A percentile compares a stretch with the other conserved stretches of the same genome.
Conservation (phyloP, 768 basidiomycete species). For the Chalciporus chontae region DNA sequence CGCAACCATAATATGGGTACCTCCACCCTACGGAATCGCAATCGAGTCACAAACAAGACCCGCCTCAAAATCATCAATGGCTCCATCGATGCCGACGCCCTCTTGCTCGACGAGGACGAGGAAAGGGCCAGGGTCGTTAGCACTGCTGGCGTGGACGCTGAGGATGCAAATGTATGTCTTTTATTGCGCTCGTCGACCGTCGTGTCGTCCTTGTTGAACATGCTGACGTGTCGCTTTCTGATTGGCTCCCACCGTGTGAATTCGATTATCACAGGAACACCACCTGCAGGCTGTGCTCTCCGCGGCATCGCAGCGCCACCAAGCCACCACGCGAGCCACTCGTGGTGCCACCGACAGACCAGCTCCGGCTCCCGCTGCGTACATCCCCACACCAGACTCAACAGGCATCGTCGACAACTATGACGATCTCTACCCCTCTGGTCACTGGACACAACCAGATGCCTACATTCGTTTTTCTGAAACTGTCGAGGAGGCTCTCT, state of each 20-base stretch:
- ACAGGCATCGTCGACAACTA: conserved; percentile 78
- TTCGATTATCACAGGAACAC: conserved; percentile 50
- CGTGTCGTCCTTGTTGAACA: conserved; percentile 41
- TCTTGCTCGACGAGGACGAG: conserved; percentile 82
- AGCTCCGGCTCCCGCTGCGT: conserved; percentile 49
- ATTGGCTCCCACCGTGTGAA: conserved; percentile 48
- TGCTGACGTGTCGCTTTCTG: conserved; percentile 39
- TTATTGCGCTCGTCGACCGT: conserved; percentile 32
- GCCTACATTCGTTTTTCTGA: conserved; percentile 80
- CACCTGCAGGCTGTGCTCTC: conserved; percentile 57
- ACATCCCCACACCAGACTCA: conserved; percentile 92
- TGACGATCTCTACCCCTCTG: conserved; percentile 65
- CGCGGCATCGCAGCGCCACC: conserved; percentile 49
- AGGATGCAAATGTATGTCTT: conserved; percentile 86
- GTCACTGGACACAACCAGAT: conserved; percentile 71
- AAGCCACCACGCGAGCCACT: conserved; percentile 34
- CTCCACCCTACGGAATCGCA: conserved; percentile 80
- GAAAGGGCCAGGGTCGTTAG: conserved; percentile 78
- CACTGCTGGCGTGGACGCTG: conserved; percentile 86
- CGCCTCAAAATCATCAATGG: conserved; percentile 82
- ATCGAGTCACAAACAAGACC: conserved; percentile 91
- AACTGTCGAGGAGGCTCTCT: conserved; percentile 75
- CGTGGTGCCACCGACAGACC: conserved; percentile 31
- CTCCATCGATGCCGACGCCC: conserved; percentile 73
- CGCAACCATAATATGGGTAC: conserved; percentile 74